A percentile compares a stretch with the other conserved stretches of the same genome.
phyloP scores from a whole-genome alignment of 495 filamentous ascomycete species.

The Penicillium longicatenatum region DNA sequence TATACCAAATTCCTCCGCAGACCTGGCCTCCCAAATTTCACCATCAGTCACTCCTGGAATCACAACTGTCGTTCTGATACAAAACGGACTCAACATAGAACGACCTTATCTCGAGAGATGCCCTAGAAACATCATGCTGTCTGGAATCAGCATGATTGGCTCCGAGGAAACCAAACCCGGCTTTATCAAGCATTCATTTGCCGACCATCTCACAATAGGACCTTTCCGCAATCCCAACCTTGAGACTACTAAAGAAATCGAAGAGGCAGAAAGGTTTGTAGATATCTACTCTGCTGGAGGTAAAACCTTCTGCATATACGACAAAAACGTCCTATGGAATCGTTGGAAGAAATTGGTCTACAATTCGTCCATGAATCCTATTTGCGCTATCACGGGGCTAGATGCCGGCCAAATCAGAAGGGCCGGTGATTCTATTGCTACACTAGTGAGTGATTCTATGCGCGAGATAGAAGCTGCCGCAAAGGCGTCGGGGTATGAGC shows the following conservation, averaged over 20 bases:
- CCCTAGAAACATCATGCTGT: not conserved
- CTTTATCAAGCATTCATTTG: not conserved
- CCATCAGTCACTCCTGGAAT: not conserved
- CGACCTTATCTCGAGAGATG: not conserved
- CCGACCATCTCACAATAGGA: constrained; percentile 43
- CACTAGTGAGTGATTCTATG: constrained; percentile 17
- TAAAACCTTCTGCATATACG: constrained; percentile 27
- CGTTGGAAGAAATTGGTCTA: constrained; percentile 47
- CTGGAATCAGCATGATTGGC: constrained; percentile 4
- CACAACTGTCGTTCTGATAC: constrained; percentile 1
- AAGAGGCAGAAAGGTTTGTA: constrained; percentile 37
- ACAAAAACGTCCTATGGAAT: constrained; percentile 33
- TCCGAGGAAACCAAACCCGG: not conserved
- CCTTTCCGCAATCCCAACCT: constrained; percentile 42
- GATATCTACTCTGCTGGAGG: constrained; percentile 38
- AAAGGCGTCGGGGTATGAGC: constrained; percentile 25
- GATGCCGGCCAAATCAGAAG: constrained; percentile 14
- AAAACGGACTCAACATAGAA: constrained; percentile 5
- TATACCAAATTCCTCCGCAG: not conserved
- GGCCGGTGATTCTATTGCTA: constrained; percentile 5
- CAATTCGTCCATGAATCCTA: constrained; percentile 17
- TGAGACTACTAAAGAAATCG: not conserved
- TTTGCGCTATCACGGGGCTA: constrained; percentile 15
- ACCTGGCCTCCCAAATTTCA: not conserved
- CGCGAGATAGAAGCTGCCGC: constrained; percentile 17